Evolutionary conservation across 345 rosid species (phyloP), one percentile per base, ranked within the genome.

Genomic region (Trapa bicornis): DNA sequence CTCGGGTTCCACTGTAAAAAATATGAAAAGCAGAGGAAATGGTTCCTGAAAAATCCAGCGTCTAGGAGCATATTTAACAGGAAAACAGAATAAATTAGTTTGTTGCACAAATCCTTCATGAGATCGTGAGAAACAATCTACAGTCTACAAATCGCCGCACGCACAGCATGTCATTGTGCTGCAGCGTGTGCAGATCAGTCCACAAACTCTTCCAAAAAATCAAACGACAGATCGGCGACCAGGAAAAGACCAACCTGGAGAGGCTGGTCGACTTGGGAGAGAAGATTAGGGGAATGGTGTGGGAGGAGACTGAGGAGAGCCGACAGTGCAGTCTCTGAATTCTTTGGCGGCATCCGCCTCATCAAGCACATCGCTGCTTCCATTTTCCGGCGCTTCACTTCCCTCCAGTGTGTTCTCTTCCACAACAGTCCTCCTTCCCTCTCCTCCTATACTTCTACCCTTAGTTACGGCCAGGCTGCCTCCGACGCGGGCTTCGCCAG

Each of bases 231-330:
- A 64, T 33, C 53, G 67, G 43, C 29, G 29, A 39, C 3, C 9
- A 7, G 48, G 13, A 45, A 45, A 13, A 13, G 48, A 45, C 32
- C 36, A 7, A 84, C 98, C 96, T 90, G 97, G 64, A 93, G 98
- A 68, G 97, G 97, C 79, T 87, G 96, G 71, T 91, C 95, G 74
- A 94, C 94, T 83, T 94, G 99, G 76, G 97, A 84, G 80, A 90
- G 95, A 67, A 93, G 96, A 88, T 93, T 95, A 60, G 98, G 84
- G 76, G 97, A 90, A 80, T 86, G 95, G 56, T 85, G 81, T 56
- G 99, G 99, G 65, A 91, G 42, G 67, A 94, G 96, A 78, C 86
- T 83, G 61, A 94, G 85, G 56, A 88, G 99, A 64, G 99, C 97
- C 5, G 97, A 90, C 45, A 91, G 97, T 17, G 96, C 92, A 2